Conservation (phyloP, 179 eudicot species). For the Vitellaria paradoxa region DNA sequence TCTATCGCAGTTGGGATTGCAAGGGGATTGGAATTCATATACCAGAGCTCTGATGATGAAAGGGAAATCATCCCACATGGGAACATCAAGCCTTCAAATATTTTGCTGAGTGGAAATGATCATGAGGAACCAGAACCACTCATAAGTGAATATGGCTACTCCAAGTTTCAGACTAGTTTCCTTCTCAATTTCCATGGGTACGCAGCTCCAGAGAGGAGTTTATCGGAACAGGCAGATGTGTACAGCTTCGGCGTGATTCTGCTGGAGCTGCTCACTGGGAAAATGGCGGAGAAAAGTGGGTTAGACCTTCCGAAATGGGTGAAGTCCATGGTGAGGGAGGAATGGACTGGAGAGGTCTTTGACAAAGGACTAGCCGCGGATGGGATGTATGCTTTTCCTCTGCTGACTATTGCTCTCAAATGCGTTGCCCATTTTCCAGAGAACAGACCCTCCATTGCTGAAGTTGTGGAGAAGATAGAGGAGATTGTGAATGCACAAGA, state of each 20-base stretch:
- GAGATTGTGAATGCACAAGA: constrained; percentile 29
- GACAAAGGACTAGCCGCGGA: constrained; percentile 25
- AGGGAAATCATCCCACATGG: constrained; percentile 35
- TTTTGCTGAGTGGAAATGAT: constrained; percentile 25
- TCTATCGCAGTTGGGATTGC: constrained; percentile 41
- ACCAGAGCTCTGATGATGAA: constrained; percentile 3
- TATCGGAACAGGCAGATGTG: constrained; percentile 28
- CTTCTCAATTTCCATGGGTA: constrained; percentile 21
- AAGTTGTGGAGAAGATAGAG: constrained; percentile 31
- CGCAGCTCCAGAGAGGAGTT: constrained; percentile 26
- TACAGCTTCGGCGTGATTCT: constrained; percentile 39
- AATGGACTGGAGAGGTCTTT: constrained; percentile 45
- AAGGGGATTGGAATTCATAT: constrained; percentile 31
- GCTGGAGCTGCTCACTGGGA: constrained; percentile 39
- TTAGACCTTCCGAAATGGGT: constrained; percentile 43
- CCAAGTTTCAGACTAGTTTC: constrained; percentile 19
- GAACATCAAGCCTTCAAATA: constrained; percentile 38
- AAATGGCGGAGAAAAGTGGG: constrained; percentile 31
- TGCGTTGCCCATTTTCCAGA: constrained; percentile 32
- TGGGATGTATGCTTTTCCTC: constrained; percentile 27
- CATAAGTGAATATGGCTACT: constrained; percentile 37
- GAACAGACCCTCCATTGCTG: constrained; percentile 27
- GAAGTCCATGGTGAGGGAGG: constrained; percentile 40
- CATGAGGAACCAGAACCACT: constrained; percentile 18
- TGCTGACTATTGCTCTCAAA: constrained; percentile 29